These are phyloP conservation scores for Amylostereum chailletii DNA, from an alignment of 1,284 basidiomycete genomes.

Conservation along the genomic window DNA sequence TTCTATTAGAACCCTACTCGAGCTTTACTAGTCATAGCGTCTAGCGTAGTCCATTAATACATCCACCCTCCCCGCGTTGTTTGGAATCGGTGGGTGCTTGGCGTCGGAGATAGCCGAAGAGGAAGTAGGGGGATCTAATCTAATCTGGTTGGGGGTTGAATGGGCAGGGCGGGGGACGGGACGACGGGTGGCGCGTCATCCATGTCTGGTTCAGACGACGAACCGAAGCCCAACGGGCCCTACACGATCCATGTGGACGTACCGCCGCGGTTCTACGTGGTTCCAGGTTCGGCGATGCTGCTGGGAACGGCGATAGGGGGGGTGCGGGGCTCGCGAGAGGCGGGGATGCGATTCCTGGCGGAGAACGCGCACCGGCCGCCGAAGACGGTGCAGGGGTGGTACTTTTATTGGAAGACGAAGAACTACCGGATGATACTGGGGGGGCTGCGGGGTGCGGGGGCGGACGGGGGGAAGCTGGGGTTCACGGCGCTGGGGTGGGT, in stretches of 20 bases:
- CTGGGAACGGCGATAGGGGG: constrained; percentile 61
- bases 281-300: constrained; percentile 50
- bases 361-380: constrained; percentile 69
- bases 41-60: too few relatives aligned
- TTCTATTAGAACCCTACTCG: too few relatives aligned
- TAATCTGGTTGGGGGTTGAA: too few relatives aligned
- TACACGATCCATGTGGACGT: constrained; percentile 27
- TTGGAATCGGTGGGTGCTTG: too few relatives aligned
- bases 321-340: constrained; percentile 55
- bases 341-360: constrained; percentile 39
- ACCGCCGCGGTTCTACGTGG: constrained; percentile 27
- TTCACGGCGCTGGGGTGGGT: constrained; percentile 55
- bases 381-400: constrained; percentile 79
- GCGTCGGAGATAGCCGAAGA: too few relatives aligned
- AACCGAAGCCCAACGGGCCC: constrained; percentile 3
- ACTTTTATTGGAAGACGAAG: constrained; percentile 88
- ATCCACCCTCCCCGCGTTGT: too few relatives aligned
- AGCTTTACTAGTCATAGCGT: too few relatives aligned
- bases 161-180: not conserved
- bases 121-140: too few relatives aligned
- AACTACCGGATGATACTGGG: constrained; percentile 76
- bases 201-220: too few relatives aligned
- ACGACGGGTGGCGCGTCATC: constrained; percentile 3
- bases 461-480: constrained; percentile 49
- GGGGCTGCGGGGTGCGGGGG: constrained; percentile 59